Evolutionary conservation across 2,329 filamentous ascomycete genomes (phyloP), one percentile per base, ranked within the genome.

Genomic region (Nigrospora sphaerica): DNA sequence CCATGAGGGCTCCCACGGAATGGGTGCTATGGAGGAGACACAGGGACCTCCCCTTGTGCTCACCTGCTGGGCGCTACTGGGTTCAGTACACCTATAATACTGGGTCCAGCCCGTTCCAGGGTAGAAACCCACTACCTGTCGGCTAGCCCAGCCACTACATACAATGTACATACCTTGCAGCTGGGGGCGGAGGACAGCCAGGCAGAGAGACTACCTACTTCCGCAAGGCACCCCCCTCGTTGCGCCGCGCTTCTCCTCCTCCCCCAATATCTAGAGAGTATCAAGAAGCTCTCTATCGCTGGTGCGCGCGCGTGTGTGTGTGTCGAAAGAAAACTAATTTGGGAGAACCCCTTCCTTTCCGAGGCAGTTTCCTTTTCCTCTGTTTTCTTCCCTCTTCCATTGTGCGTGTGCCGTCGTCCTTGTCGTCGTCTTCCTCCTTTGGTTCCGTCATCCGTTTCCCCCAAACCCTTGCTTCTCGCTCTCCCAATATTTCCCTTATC

Each of bases 331-430:
- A 42, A 44, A 42, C 32, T 11, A 19, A 58, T 58, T 54, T 52
- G 61, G 66, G 61, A 62, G 61, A 60, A 59, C 63, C 59, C 61
- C 66, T 58, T 57, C 61, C 66, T 63, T 28, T 9, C 19, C 51
- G 64, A 63, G 64, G 63, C 62, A 62, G 61, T 67, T 66, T 69
- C 64, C 64, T 64, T 67, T 65, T 60, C 53, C 53, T 51, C 46
- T 44, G 57, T 56, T 60, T 56, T 62, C 57, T 59, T 63, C 41
- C 35, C 33, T 12, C 36, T 33, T 44, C 42, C 58, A 52, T 64
- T 59, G 54, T 64, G 52, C 57, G 62, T 62, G 31, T 18, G 45
- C 46, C 44, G 49, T 57, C 49, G 35, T 51, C 45, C n/a, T 49
- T 50, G 39, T 51, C 52, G 46, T 53, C 42, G 50, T 55, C 32